Evolutionary conservation across 1,139 yeast genomes (phyloP).

Genomic region (Pneumocystis carinii): DNA sequence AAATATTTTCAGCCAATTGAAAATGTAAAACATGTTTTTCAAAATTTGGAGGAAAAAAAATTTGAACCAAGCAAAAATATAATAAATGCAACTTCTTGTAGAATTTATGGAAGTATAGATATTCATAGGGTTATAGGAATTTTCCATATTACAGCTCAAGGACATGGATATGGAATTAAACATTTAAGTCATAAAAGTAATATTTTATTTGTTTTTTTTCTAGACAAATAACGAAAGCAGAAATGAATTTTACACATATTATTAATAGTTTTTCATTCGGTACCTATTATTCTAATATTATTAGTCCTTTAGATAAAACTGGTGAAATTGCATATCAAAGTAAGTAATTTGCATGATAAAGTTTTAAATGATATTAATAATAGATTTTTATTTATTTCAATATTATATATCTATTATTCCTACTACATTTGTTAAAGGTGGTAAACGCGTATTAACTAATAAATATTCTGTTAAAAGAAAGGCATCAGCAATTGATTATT

Average conservation of each 20-base stretch:
- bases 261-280: conserved; percentile 86
- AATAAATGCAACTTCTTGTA: conserved; percentile 56
- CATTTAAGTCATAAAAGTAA: conserved; percentile 7
- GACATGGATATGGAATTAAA: conserved; percentile 35
- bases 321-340: conserved; percentile 22
- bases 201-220: not conserved
- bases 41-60: not conserved
- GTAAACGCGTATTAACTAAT: conserved; percentile 59
- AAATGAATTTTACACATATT: conserved; percentile 66
- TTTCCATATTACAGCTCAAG: conserved; percentile 68
- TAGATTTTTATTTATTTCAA: conserved; percentile 24
- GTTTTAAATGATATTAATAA: not conserved
- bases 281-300: conserved; percentile 67
- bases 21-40: not conserved
- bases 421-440: conserved; percentile 50
- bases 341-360: not conserved
- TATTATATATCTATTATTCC: conserved; percentile 77
- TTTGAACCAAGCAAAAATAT: not conserved
- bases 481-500: conserved; percentile 20
- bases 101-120: conserved; percentile 72
- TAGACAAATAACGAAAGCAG: conserved; percentile 20
- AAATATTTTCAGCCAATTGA: not conserved
- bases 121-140: conserved; percentile 79
- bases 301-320: conserved; percentile 65
- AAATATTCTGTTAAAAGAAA: conserved; percentile 71